Conservation (phyloP, 768 basidiomycete genomes). For the Leccinum disarticulatum region DNA sequence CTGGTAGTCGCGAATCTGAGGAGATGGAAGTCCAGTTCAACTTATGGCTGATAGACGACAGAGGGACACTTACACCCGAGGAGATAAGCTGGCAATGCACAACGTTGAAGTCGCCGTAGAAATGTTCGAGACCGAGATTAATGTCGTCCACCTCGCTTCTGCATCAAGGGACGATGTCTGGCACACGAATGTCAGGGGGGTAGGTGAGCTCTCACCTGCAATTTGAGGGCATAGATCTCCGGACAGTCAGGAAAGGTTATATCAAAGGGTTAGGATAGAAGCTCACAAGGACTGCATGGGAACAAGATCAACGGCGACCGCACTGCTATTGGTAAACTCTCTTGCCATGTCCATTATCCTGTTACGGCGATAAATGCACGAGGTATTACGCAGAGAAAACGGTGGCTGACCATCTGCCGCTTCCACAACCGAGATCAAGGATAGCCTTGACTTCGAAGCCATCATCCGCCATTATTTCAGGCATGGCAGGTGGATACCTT, state of each 20-base stretch:
- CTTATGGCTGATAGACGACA: conserved; percentile 6
- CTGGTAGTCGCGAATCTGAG: conserved; percentile 67
- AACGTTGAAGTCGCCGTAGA: conserved; percentile 74
- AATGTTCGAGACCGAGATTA: conserved; percentile 82
- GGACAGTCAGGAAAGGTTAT: conserved; percentile 19
- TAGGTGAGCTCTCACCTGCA: conserved; percentile 48
- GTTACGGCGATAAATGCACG: conserved; percentile 12
- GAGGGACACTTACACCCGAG: conserved; percentile 58
- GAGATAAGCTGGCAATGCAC: conserved; percentile 72
- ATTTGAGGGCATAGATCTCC: conserved; percentile 66
- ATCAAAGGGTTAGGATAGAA: conserved; percentile 9
- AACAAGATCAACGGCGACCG: conserved; percentile 76
- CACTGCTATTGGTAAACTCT: conserved; percentile 67
- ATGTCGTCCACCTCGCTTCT: conserved; percentile 86
- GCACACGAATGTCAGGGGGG: conserved; percentile 2
- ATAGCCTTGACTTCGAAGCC: conserved; percentile 58
- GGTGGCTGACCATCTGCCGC: conserved; percentile 63
- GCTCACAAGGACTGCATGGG: conserved; percentile 75
- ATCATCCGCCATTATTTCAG: conserved; percentile 59
- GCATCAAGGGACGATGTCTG: conserved; percentile 9
- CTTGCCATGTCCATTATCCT: conserved; percentile 78
- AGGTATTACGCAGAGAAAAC: background rate
- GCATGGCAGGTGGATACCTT: conserved; percentile 60
- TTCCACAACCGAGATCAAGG: conserved; percentile 79
- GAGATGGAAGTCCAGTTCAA: conserved; percentile 16